phyloP scores from a whole-genome alignment of 2,329 filamentous ascomycete species.

The Ilyonectria mors-panacis region DNA sequence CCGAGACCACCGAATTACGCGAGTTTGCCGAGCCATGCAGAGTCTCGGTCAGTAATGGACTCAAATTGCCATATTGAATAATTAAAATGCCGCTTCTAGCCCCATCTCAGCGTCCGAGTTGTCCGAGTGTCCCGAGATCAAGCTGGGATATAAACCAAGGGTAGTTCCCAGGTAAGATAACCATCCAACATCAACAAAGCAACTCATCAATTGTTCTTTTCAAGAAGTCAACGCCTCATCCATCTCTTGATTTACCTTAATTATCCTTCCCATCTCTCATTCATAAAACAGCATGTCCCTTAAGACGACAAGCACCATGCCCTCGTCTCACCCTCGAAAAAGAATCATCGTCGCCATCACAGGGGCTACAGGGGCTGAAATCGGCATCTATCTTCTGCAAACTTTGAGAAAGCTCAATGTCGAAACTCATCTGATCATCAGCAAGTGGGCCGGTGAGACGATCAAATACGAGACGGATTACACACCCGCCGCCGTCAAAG shows the following conservation, averaged over 20 bases:
- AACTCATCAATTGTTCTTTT: background rate
- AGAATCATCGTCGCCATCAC: slow-evolving; percentile 40
- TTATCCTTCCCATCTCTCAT: background rate
- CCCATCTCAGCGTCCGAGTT: background rate
- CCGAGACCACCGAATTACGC: slow-evolving; percentile 21
- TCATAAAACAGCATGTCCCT: background rate
- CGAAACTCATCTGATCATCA: slow-evolving; percentile 40
- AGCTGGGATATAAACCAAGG: background rate
- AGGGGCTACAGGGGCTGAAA: slow-evolving; percentile 37
- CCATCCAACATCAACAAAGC: background rate
- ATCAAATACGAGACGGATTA: slow-evolving; percentile 42
- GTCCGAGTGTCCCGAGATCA: background rate
- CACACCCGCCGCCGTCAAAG: slow-evolving; percentile 25
- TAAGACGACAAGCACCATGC: background rate
- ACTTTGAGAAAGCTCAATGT: slow-evolving; percentile 33
- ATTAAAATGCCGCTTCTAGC: no score
- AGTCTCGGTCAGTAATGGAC: background rate
- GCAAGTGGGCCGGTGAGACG: slow-evolving; percentile 39
- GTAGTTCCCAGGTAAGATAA: background rate
- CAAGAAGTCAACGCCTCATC: background rate
- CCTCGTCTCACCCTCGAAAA: slow-evolving; percentile 4
- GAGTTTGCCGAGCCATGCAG: background rate
- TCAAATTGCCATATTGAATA: background rate
- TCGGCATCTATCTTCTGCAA: slow-evolving; percentile 34
- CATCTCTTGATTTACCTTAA: background rate